Base-by-base conservation (phyloP, 306 rosid species). In the Chamaecrista fasciculata region DNA sequence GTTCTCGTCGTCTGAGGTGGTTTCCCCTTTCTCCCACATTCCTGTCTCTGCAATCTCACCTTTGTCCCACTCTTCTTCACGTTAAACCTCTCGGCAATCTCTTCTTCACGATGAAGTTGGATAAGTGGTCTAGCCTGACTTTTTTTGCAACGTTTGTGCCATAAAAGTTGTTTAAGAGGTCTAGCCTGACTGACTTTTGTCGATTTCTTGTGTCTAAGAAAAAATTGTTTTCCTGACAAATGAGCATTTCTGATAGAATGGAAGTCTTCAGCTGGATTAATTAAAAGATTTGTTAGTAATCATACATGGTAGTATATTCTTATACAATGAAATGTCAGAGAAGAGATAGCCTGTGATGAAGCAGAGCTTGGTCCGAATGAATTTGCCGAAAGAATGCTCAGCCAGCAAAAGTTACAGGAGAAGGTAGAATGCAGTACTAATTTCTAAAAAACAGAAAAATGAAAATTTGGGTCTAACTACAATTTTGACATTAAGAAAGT, bases 331-430 rank as follows among this genome's bases (percentile, higher is more conserved):
- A 64, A 66, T 76, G 73, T 56, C 74, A 89, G 96, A 76, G 98
- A 92, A 79, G 98, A 89, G 83, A 75, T 81, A 82, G 93, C 92
- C 21, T 90, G 98, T 34, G 96, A 93, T 77, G 96, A 93, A 80
- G 98, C 96, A 24, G 89, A 87, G 71, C 93, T 93, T 68, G 91
- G 84, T 70, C 80, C 87, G 25, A 84, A 83, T 31, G 96, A 84
- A 62, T 90, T 84, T 81, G 59, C 80, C 11, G 93, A 83, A 80
- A 87, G 80, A 84, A 72, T 84, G 81, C 29, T 0, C 49, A 48
- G 55, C 50, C 96, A 83, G 67, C 81, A 83, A 40, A 79, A 71
- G 56, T 78, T 86, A 49, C 85, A 83, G 67, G 85, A 86, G 26
- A 85, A 78, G 88, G 98, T 89, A 83, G 63, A 24, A n/a, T 63